Base-by-base conservation (phyloP, 352 stramenopile species). In the Vaucheria bursata region DNA sequence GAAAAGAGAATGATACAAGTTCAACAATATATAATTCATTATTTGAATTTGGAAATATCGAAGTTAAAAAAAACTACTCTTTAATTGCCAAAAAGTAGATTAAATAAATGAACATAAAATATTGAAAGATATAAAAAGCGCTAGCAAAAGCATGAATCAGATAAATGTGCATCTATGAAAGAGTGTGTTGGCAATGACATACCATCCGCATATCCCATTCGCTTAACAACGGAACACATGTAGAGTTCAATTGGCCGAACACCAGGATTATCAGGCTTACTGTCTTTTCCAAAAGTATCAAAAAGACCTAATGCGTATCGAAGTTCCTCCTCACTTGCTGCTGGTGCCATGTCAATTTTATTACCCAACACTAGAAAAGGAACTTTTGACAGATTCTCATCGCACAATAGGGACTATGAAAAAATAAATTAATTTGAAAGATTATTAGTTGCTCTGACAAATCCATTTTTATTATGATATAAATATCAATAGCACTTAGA, bases 291-390 rank as follows among this genome's bases (percentile, higher is more conserved):
- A 87, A 97, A 99, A 8, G 96, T 99, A 85, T 99, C 95, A 80
- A 97, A 93, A 68, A 99, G 88, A 29, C 95, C 95, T 31, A 99
- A 88, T n/a, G 87, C 64, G 76, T 85, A 85, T 75, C 81, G 74
- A 35, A 99, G 89, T 86, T 99, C 95, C 66, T 99, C 95, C 85
- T 99, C 96, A n/a, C 91, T 97, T 18, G 93, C 94, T 6, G 96
- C 95, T 77, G 87, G 90, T 18, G 92, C 90, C 82, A 98, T 92
- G 86, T 99, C 96, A 85, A 99, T 99, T 89, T 99, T 99, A 89
- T 99, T 99, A 83, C 96, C 96, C 6, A 99, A 90, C 79, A 99
- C 93, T 2, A 99, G 89, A 87, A 99, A 99, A 52, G 96, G 96
- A 75, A 99, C 95, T 85, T 97, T 97, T 45, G 91, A 89, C 73